These are phyloP conservation scores for Spongispora temasekensis DNA, from an alignment of 1,284 basidiomycete genomes.

Conservation along the genomic window DNA sequence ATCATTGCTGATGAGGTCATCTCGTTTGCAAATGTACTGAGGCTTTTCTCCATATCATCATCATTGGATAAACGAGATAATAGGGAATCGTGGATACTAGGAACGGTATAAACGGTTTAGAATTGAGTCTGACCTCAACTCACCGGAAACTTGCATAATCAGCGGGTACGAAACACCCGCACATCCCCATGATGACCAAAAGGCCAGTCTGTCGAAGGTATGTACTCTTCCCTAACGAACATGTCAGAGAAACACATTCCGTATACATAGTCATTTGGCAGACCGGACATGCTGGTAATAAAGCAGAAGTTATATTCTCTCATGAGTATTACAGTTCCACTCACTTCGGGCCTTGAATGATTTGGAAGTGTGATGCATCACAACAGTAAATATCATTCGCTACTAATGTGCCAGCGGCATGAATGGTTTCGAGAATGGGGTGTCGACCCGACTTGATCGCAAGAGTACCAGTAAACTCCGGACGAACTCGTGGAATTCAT, in stretches of 20 bases:
- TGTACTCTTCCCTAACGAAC: slow-evolving; percentile 80
- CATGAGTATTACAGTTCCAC: slow-evolving; percentile 25
- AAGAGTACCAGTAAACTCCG: slow-evolving; percentile 83
- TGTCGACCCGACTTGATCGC: slow-evolving; percentile 87
- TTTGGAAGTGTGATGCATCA: slow-evolving; percentile 81
- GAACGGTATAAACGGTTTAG: background rate
- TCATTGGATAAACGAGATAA: slow-evolving; percentile 91
- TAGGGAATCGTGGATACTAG: slow-evolving; percentile 78
- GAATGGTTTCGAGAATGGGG: slow-evolving; percentile 79
- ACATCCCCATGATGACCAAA: slow-evolving; percentile 83
- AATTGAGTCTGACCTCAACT: slow-evolving; percentile 1
- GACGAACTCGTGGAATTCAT: slow-evolving; percentile 60
- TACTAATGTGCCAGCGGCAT: slow-evolving; percentile 68
- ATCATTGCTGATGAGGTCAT: slow-evolving; percentile 92
- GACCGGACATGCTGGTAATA: slow-evolving; percentile 75
- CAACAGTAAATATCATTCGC: slow-evolving; percentile 88
- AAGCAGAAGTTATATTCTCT: background rate
- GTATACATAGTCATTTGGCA: background rate
- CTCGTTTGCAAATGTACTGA: slow-evolving; percentile 93
- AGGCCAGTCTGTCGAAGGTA: slow-evolving; percentile 88
- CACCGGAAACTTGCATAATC: slow-evolving; percentile 86
- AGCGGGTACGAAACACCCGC: slow-evolving; percentile 89
- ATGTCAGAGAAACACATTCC: background rate
- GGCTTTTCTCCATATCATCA: slow-evolving; percentile 82
- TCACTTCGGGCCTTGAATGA: slow-evolving; percentile 88